Percentiles rank a stretch among this genome's conserved stretches.
phyloP scores from a whole-genome alignment of 768 basidiomycete genomes.

The Strobilomyces confusus region DNA sequence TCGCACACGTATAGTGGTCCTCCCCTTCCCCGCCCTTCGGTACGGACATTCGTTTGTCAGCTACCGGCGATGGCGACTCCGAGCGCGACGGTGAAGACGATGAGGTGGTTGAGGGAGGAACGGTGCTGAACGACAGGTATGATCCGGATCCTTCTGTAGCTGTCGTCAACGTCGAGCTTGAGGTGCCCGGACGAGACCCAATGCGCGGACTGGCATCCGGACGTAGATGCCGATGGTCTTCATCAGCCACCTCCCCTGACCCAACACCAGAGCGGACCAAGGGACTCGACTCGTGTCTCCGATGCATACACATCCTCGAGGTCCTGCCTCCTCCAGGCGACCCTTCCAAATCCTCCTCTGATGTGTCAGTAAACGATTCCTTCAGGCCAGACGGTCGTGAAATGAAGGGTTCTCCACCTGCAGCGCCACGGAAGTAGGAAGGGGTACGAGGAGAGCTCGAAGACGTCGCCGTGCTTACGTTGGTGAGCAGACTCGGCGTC shows the following conservation, averaged over 20 bases:
- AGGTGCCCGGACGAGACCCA: constrained; percentile 16
- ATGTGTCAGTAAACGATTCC: constrained; percentile 15
- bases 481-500: constrained; percentile 24
- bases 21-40: neutral
- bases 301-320: constrained; percentile 1
- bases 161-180: constrained; percentile 20
- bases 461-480: constrained; percentile 13
- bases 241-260: constrained; percentile 1
- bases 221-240: constrained; percentile 6
- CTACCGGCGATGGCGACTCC: constrained; percentile 7
- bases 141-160: constrained; percentile 21
- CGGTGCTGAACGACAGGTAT: constrained; percentile 20
- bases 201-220: neutral
- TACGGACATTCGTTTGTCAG: neutral
- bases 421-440: neutral
- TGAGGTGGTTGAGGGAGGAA: constrained; percentile 13
- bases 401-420: constrained; percentile 8
- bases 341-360: constrained; percentile 17
- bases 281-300: constrained; percentile 5
- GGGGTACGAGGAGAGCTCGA: constrained; percentile 16
- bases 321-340: neutral
- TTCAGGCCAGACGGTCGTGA: constrained; percentile 21
- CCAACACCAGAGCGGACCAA: neutral
- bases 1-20: constrained; percentile 4
- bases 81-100: constrained; percentile 15